These are phyloP conservation scores for Buddleja alternifolia DNA, from an alignment of 257 asterid genomes.

Conservation along the genomic window DNA sequence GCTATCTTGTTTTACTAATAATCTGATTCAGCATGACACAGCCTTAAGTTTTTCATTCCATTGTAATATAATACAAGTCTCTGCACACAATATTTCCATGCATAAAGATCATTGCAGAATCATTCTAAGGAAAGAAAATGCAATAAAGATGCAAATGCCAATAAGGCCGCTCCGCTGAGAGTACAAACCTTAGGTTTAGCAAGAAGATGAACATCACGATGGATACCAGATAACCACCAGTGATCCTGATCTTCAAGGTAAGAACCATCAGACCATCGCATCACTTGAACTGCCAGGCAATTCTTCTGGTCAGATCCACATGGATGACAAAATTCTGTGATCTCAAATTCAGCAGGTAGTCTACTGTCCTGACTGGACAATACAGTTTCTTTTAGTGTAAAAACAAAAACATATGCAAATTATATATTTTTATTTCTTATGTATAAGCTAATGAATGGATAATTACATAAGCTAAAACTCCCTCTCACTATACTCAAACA, in stretches of 20 bases:
- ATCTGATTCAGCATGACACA: neutral
- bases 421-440: neutral
- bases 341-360: conserved; percentile 97
- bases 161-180: conserved; percentile 4
- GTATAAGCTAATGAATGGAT: neutral
- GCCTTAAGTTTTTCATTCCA: neutral
- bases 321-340: conserved; percentile 82
- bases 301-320: conserved; percentile 74
- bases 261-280: conserved; percentile 98
- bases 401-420: conserved; percentile 4
- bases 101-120: conserved; percentile 14
- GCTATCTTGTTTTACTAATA: too few relatives aligned
- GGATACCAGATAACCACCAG: conserved; percentile 99
- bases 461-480: neutral
- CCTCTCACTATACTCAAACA: conserved; percentile 12
- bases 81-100: conserved; percentile 7
- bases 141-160: neutral
- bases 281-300: conserved; percentile 90
- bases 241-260: conserved; percentile 99
- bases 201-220: conserved; percentile 89
- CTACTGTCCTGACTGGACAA: conserved; percentile 94
- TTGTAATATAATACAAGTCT: neutral
- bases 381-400: conserved; percentile 20
- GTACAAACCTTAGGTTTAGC: conserved; percentile 88
- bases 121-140: neutral